Conservation (phyloP, 257 asterid species). For the Solanum phureja region DNA sequence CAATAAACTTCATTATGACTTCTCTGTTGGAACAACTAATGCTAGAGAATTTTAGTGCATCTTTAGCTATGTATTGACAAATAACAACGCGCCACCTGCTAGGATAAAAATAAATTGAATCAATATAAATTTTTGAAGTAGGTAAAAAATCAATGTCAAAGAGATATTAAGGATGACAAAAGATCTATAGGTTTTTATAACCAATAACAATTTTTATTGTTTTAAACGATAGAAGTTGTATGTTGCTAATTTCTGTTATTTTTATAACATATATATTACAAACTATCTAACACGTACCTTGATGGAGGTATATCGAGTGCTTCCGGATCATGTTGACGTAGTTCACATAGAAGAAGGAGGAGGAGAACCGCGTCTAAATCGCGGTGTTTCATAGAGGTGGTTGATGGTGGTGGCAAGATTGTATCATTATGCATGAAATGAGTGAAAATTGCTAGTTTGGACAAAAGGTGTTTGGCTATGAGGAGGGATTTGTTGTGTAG, state of each 20-base stretch:
- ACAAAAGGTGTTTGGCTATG: conserved; percentile 62
- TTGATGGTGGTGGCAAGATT: neutral
- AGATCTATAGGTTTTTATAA: too few relatives aligned
- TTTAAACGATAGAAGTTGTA: neutral
- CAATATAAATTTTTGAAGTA: too few relatives aligned
- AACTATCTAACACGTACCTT: neutral
- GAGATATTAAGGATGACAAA: too few relatives aligned
- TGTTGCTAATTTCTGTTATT: neutral
- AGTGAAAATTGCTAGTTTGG: conserved; percentile 37
- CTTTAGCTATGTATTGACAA: conserved; percentile 19
- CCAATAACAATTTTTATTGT: too few relatives aligned
- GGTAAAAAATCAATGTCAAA: too few relatives aligned
- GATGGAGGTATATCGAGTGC: conserved; percentile 41
- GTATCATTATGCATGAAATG: conserved; percentile 13
- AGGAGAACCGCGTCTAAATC: conserved; percentile 71
- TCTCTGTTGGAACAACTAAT: conserved; percentile 33
- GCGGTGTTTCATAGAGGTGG: conserved; percentile 35
- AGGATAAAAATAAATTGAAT: too few relatives aligned
- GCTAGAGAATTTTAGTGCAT: conserved; percentile 24
- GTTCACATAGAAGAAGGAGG: conserved; percentile 73
- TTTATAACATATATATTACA: neutral
- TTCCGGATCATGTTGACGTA: conserved; percentile 38
- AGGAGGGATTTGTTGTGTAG: conserved; percentile 71
- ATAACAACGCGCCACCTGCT: conserved; percentile 42
- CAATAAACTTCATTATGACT: conserved; percentile 42